Evolutionary conservation across 495 filamentous ascomycete species (phyloP).

Genomic region (Penicillium egyptiacum): DNA sequence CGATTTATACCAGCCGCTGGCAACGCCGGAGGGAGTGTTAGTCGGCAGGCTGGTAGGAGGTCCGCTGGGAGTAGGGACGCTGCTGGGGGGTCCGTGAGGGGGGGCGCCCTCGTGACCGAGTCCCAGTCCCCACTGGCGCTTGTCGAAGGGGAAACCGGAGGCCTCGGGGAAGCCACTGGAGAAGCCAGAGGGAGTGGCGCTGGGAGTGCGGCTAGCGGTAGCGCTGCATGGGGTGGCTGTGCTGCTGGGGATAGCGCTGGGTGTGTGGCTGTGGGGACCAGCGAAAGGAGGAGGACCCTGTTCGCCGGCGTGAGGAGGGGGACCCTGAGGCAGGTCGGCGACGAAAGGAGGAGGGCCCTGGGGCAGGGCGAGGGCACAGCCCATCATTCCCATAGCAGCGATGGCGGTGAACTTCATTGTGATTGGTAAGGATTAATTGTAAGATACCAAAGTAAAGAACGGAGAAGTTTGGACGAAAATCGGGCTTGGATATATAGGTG

Average conservation of each 20-base stretch:
- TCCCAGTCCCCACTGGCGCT: neutral
- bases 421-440: conserved; percentile 5
- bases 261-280: conserved; percentile 3
- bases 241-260: neutral
- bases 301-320: neutral
- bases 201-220: neutral
- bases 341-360: conserved; percentile 12
- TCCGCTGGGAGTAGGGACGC: neutral
- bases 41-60: neutral
- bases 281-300: conserved; percentile 12
- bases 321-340: conserved; percentile 18
- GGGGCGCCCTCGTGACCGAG: neutral
- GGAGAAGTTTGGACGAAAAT: conserved; percentile 7
- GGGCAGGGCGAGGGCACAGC: conserved; percentile 30
- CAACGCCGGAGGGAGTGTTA: neutral
- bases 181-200: neutral
- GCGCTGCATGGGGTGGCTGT: neutral
- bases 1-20: neutral
- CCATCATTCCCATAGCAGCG: conserved; percentile 28
- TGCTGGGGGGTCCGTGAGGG: neutral
- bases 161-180: neutral
- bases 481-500: conserved; percentile 5
- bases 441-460: conserved; percentile 2
- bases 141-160: conserved; percentile 1
- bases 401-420: conserved; percentile 28